Evolutionary conservation across 352 stramenopile species (phyloP), one percentile per base, ranked within the genome.

Genomic region (Plasmopara viticola): DNA sequence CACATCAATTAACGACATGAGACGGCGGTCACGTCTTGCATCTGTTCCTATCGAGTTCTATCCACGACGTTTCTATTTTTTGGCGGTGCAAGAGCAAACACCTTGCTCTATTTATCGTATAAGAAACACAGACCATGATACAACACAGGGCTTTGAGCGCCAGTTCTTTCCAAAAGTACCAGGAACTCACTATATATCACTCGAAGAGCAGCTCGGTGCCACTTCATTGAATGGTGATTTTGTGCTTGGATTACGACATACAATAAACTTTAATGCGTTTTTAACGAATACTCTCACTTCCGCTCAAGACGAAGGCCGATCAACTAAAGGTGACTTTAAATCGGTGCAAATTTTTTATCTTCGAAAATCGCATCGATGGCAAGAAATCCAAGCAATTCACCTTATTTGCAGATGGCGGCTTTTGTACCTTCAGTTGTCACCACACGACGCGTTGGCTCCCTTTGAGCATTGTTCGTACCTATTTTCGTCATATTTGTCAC

Each of bases 341-440:
- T 66, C 59, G 17, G 53, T 66, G 14, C 49, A 71, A 25, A 79
- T 83, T 54, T 88, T 88, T 45, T 75, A 78, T 41, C 45, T 84
- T 10, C 60, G 62, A n/a, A 64, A 60, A 17, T 28, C 55, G 12
- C 51, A 68, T 31, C 56, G 68, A 14, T 60, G 64, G 12, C 57
- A 72, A 13, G 73, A 86, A 54, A 65, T 60, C 0, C 62, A 58
- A 46, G 58, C 44, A 2, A 65, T 86, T 31, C 65, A 83, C 39
- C 52, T 89, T 29, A 75, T 89, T 41, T 80, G 74, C 37, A 66
- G 70, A 37, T 89, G 78, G 78, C 64, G 78, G 0, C 47, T 89
- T 17, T 34, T 89, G 20, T 66, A 68, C 14, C 76, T 89, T 6
- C 51, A 66, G 1, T 50, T 87, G 0, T 59, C 67, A 10, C 63